These are phyloP conservation scores for Alternaria hordeiaustralica DNA, from an alignment of 2,329 filamentous ascomycete genomes.

Conservation along the genomic window DNA sequence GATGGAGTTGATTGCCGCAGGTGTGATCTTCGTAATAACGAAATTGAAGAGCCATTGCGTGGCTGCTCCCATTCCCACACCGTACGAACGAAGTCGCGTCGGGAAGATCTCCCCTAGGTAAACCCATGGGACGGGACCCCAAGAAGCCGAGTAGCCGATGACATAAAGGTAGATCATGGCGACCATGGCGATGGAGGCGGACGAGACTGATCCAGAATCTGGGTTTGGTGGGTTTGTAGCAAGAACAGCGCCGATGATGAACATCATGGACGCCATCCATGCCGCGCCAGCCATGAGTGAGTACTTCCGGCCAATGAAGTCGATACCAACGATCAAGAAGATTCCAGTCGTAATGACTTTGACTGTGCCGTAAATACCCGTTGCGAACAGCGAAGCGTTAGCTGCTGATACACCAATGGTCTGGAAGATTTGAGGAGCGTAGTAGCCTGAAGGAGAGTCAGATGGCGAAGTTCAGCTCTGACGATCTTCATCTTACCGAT, in stretches of 20 bases:
- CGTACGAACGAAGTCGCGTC: conserved; percentile 67
- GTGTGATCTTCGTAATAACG: conserved; percentile 68
- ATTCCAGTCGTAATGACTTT: conserved; percentile 73
- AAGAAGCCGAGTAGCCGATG: conserved; percentile 71
- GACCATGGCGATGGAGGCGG: conserved; percentile 65
- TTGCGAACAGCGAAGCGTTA: conserved; percentile 11
- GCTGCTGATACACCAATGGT: conserved; percentile 65
- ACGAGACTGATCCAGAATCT: conserved; percentile 42
- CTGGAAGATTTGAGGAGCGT: conserved; percentile 73
- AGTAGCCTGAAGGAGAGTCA: conserved; percentile 61
- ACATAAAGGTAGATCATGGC: conserved; percentile 80
- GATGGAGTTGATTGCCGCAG: conserved; percentile 55
- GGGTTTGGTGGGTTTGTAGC: conserved; percentile 50
- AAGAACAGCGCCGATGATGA: conserved; percentile 67
- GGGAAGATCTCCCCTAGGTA: conserved; percentile 77
- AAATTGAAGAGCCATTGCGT: conserved; percentile 79
- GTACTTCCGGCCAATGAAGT: conserved; percentile 66
- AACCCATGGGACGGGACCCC: conserved; percentile 80
- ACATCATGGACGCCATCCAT: conserved; percentile 69
- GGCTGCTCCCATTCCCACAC: conserved; percentile 73
- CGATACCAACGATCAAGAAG: conserved; percentile 73
- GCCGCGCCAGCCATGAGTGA: conserved; percentile 70
- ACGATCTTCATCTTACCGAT: conserved; percentile 45
- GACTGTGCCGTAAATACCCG: conserved; percentile 72
- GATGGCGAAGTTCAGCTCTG: not conserved